Evolutionary conservation across 495 filamentous ascomycete genomes (phyloP).

Genomic region (Gamarada debralockiae): DNA sequence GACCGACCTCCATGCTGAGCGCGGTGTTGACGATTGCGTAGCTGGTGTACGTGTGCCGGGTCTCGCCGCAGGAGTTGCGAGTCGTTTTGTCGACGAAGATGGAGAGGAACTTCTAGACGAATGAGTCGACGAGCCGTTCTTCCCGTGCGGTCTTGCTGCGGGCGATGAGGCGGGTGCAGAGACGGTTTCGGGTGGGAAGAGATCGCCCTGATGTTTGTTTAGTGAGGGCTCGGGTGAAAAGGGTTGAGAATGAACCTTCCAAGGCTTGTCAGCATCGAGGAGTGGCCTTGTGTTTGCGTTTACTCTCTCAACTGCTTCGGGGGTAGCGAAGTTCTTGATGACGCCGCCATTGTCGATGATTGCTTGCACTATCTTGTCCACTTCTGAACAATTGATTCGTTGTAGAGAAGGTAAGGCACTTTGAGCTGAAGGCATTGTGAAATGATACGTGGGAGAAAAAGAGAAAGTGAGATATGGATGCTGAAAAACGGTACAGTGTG

Average conservation of each 20-base stretch:
- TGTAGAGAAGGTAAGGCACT: too few species aligned
- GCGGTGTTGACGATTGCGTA: constrained; percentile 1
- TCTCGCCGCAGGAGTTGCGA: not conserved
- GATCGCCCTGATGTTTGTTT: too few species aligned
- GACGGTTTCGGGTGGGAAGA: too few species aligned
- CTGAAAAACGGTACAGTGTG: too few species aligned
- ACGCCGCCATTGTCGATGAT: constrained; percentile 2
- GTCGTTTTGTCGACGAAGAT: constrained; percentile 4
- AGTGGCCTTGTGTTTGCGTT: not conserved
- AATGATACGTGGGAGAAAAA: too few species aligned
- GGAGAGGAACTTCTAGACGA: not conserved
- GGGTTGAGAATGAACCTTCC: not conserved
- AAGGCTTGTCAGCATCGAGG: not conserved
- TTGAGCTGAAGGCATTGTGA: too few species aligned
- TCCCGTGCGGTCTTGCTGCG: not conserved
- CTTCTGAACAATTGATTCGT: not conserved
- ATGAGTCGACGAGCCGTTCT: not conserved
- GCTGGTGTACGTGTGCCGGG: constrained; percentile 1
- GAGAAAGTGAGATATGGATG: too few species aligned
- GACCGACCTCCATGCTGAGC: not conserved
- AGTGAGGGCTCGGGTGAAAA: too few species aligned
- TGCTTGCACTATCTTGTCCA: not conserved
- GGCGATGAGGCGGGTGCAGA: not conserved
- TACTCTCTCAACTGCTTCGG: not conserved
- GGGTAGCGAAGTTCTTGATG: constrained; percentile 2